phyloP scores from a whole-genome alignment of 2,329 filamentous ascomycete genomes.

The Alternaria postmessia region DNA sequence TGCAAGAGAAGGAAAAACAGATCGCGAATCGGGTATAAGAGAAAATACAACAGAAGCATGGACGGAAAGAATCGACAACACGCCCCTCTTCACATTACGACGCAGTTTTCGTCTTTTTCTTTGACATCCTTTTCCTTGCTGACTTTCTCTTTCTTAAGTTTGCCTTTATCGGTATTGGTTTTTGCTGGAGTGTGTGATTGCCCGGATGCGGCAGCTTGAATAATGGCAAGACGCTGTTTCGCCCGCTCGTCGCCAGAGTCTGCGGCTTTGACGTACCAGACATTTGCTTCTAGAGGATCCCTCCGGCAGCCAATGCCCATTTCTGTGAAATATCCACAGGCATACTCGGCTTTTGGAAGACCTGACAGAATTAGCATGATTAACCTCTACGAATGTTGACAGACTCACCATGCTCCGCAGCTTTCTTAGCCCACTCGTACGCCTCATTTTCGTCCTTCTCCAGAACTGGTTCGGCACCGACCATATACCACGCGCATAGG shows the following conservation, averaged over 20 bases:
- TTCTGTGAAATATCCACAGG: constrained; percentile 95
- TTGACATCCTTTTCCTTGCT: constrained; percentile 36
- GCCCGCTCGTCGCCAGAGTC: constrained; percentile 91
- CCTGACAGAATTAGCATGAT: constrained; percentile 56
- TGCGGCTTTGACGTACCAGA: constrained; percentile 97
- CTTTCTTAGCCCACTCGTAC: constrained; percentile 91
- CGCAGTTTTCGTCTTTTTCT: constrained; percentile 49
- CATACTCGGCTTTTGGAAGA: constrained; percentile 80
- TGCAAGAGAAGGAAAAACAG: background rate
- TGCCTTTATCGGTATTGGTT: constrained; percentile 30
- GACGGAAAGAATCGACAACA: background rate
- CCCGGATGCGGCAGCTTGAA: constrained; percentile 79
- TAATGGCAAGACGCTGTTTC: constrained; percentile 84
- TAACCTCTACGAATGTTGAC: background rate
- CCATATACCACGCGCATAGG: constrained; percentile 97
- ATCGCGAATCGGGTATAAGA: constrained; percentile 9
- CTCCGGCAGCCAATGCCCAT: constrained; percentile 96
- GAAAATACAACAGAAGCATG: constrained; percentile 1
- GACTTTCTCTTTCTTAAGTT: constrained; percentile 42
- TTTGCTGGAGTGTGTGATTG: constrained; percentile 38
- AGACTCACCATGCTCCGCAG: constrained; percentile 81
- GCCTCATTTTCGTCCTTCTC: constrained; percentile 97
- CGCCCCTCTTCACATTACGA: constrained; percentile 44
- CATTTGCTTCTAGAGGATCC: constrained; percentile 95
- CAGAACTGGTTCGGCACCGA: constrained; percentile 88